Conservation (phyloP, 805 yeast genomes). For the Ogataea polymorpha region DNA sequence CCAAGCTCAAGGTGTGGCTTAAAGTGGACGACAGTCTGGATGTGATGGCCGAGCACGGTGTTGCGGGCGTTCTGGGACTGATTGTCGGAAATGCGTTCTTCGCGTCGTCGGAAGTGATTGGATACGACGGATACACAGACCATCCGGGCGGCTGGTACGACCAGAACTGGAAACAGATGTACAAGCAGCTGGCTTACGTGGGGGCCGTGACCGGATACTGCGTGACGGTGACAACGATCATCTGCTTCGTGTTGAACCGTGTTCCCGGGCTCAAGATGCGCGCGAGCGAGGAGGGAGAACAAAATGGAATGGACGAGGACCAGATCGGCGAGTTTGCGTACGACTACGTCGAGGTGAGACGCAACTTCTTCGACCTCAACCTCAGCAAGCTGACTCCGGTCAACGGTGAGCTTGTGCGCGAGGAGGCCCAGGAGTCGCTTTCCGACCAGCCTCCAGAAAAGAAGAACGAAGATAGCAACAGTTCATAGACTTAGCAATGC, state of each 20-base stretch:
- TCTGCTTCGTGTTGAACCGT: slow-evolving; percentile 69
- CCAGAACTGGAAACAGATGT: slow-evolving; percentile 87
- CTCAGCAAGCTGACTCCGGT: neutral
- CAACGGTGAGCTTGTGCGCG: neutral
- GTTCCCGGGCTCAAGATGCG: slow-evolving; percentile 83
- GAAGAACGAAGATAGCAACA: neutral
- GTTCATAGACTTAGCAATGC: neutral
- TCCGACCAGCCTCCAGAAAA: neutral
- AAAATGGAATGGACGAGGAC: slow-evolving; percentile 89
- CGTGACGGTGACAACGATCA: slow-evolving; percentile 69
- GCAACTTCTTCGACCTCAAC: slow-evolving; percentile 65
- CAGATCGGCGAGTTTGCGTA: slow-evolving; percentile 99
- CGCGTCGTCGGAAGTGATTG: slow-evolving; percentile 84
- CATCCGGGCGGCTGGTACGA: slow-evolving; percentile 92
- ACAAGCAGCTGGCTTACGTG: slow-evolving; percentile 83
- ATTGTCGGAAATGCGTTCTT: slow-evolving; percentile 79
- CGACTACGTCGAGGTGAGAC: slow-evolving; percentile 93
- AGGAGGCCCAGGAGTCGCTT: neutral
- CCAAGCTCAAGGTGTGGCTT: slow-evolving; percentile 77
- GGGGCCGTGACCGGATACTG: slow-evolving; percentile 74
- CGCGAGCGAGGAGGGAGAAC: slow-evolving; percentile 82
- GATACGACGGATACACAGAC: slow-evolving; percentile 81
- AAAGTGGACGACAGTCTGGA: slow-evolving; percentile 91
- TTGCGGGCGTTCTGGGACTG: slow-evolving; percentile 90
- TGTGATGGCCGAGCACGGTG: slow-evolving; percentile 97